These are phyloP conservation scores for Trypanosomatidae sp. DNA, from an alignment of 208 protist genomes.

Conservation along the genomic window DNA sequence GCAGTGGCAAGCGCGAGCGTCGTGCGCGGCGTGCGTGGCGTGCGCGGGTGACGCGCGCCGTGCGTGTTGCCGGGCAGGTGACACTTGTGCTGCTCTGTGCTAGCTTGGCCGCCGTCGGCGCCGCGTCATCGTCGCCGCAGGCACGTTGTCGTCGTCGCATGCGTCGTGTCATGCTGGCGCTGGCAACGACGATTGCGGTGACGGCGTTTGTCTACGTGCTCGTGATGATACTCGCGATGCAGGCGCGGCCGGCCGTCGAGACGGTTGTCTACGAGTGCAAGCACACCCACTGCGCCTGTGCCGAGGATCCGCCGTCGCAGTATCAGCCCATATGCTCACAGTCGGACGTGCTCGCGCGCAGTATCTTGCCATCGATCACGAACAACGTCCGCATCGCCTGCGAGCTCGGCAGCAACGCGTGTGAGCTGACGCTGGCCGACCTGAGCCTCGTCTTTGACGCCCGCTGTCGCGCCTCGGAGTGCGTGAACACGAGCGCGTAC, in stretches of 20 bases:
- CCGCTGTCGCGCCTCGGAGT: constrained; percentile 56
- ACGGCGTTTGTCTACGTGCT: constrained; percentile 32
- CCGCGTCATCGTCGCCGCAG: constrained; percentile 17
- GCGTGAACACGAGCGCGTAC: constrained; percentile 37
- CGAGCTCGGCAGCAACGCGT: constrained; percentile 9
- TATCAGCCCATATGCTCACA: constrained; percentile 60
- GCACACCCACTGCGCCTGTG: constrained; percentile 43
- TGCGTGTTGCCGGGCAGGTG: constrained; percentile 19
- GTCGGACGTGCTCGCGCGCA: constrained; percentile 17
- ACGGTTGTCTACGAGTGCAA: constrained; percentile 48
- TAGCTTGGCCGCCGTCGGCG: constrained; percentile 27
- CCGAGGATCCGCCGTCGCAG: constrained; percentile 32
- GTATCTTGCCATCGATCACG: constrained; percentile 38
- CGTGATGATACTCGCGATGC: constrained; percentile 57
- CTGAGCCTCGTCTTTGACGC: constrained; percentile 48
- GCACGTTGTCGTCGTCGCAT: constrained; percentile 7
- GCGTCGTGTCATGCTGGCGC: constrained; percentile 12
- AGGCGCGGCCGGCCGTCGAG: constrained; percentile 2
- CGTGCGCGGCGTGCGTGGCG: too few relatives aligned
- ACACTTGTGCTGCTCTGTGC: constrained; percentile 33
- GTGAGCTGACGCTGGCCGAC: constrained; percentile 43
- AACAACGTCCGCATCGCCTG: constrained; percentile 49
- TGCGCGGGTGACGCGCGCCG: not conserved
- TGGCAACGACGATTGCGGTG: constrained; percentile 15
- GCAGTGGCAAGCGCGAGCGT: too few relatives aligned